Conservation (phyloP, 2,329 filamentous ascomycete species). For the Didymella pomorum region DNA sequence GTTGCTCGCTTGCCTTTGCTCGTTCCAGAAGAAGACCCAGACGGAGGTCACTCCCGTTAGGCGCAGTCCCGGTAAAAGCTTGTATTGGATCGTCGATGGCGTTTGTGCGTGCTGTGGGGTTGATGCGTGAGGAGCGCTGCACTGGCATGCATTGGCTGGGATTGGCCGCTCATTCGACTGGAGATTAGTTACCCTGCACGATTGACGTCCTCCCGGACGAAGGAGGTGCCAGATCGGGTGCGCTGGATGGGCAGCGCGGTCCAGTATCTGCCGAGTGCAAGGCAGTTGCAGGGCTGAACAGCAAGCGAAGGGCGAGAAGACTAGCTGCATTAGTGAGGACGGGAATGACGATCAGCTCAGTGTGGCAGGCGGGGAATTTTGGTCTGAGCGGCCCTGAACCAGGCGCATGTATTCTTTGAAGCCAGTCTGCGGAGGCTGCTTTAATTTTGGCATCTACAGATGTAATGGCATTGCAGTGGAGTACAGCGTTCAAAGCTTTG, state of each 20-base stretch:
- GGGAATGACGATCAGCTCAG: background rate
- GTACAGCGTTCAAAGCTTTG: background rate
- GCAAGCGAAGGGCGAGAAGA: slow-evolving; percentile 1
- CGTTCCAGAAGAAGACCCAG: background rate
- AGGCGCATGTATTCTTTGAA: background rate
- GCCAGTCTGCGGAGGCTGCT: background rate
- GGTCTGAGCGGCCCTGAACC: background rate
- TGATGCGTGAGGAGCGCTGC: background rate
- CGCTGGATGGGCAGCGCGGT: background rate
- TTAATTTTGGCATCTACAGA: background rate
- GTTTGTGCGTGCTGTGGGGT: background rate
- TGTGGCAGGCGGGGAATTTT: background rate
- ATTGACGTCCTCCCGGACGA: background rate
- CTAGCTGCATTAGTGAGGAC: background rate
- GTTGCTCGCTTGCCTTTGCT: background rate
- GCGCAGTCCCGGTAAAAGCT: background rate
- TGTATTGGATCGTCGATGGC: background rate
- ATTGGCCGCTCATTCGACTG: background rate
- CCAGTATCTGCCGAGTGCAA: background rate
- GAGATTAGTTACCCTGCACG: background rate
- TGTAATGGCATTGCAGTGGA: background rate
- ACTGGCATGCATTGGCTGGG: background rate
- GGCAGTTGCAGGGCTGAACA: background rate
- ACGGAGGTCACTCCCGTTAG: background rate
- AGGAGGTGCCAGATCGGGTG: background rate